Evolutionary conservation across 2,329 filamentous ascomycete genomes (phyloP), one percentile per base, ranked within the genome.

Genomic region (Fusarium zealandicum): DNA sequence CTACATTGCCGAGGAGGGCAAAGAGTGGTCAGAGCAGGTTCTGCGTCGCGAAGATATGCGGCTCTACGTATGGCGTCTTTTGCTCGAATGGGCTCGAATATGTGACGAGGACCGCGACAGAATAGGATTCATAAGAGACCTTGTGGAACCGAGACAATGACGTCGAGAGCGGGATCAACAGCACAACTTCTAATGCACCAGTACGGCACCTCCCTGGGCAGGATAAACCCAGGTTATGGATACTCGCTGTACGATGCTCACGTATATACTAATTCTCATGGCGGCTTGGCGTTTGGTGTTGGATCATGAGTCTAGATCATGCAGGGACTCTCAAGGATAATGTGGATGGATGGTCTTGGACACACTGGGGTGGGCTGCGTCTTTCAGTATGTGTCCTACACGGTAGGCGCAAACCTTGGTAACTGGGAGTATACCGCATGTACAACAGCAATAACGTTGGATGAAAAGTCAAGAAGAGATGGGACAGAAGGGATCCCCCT

Each of bases 31-130:
- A 1, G 80, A 83, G 59, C 78, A 76, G 70, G 85, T 86, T 3
- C 75, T 90, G 13, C 73, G 88, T 46, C 77, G 78, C 22, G 85
- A 88, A 53, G 87, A 90, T 64, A 89, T 89, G 84, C 73, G 80
- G 54, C 75, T 90, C 7, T 90, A 90, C 67, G 78, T 86, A 16
- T 84, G 83, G 73, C 76, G 87, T 33, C 61, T 90, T 54, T 71
- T 86, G 32, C 73, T 86, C 32, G 84, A 86, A 67, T 85, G 82
- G 72, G 82, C 79, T 18, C 70, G 82, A 28, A 73, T 85, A 14
- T 77, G 73, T 45, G 79, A 80, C 50, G 75, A 77, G 49, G 73
- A 76, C 40, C 69, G 79, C 28, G 70, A 79, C 7, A 71, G 61
- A 14, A 64, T 82, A 12, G 79, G 73, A 2, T 82, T 71, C 48